These are phyloP conservation scores for Fraxinus americana DNA, from an alignment of 257 asterid species.

Conservation along the genomic window DNA sequence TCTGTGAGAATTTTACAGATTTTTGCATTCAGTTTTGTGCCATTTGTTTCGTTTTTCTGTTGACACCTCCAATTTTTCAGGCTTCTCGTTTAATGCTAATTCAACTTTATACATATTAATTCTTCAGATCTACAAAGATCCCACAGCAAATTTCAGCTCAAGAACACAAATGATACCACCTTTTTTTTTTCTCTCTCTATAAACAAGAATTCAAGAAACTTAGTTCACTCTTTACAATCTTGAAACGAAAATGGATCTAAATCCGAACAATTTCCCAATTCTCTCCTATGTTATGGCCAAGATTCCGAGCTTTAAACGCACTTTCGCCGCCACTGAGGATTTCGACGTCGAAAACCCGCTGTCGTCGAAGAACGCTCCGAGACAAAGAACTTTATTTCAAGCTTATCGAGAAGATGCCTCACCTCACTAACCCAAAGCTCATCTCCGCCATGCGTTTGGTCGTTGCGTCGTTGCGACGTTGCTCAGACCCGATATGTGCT, in stretches of 20 bases:
- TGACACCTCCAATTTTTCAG: not conserved
- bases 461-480: slow-evolving; percentile 53
- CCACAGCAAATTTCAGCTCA: not conserved
- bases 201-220: not conserved
- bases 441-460: slow-evolving; percentile 70
- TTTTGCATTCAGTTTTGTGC: not conserved
- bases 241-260: slow-evolving; percentile 69
- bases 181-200: not conserved
- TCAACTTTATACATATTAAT: not conserved
- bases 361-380: slow-evolving; percentile 16
- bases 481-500: slow-evolving; percentile 73
- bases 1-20: too few species aligned
- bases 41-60: slow-evolving; percentile 6
- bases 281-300: slow-evolving; percentile 81
- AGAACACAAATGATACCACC: not conserved
- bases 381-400: slow-evolving; percentile 74
- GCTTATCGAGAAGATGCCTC: slow-evolving; percentile 84
- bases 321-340: slow-evolving; percentile 33
- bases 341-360: slow-evolving; percentile 77
- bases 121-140: not conserved
- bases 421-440: slow-evolving; percentile 66
- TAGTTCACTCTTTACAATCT: not conserved
- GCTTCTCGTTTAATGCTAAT: not conserved
- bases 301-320: slow-evolving; percentile 65
- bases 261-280: slow-evolving; percentile 75